phyloP scores from a whole-genome alignment of 768 basidiomycete genomes.

The Serendipita sp. region DNA sequence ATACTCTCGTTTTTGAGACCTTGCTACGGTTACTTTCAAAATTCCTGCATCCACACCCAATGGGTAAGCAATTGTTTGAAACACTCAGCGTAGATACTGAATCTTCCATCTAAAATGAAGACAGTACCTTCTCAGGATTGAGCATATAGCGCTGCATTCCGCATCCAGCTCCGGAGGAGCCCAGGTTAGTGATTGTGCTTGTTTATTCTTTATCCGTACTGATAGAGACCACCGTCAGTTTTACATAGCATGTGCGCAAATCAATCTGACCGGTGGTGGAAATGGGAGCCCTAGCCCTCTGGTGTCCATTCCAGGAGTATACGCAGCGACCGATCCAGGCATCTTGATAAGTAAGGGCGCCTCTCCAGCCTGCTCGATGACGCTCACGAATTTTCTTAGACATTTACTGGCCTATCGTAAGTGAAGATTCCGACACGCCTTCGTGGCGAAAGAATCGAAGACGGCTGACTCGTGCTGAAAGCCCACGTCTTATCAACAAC shows the following conservation, averaged over 20 bases:
- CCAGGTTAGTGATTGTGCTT: conserved; percentile 9
- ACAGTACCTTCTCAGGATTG: conserved; percentile 12
- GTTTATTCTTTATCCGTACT: neutral
- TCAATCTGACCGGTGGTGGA: neutral
- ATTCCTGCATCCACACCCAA: conserved; percentile 28
- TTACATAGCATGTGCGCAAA: conserved; percentile 1
- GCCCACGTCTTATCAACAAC: neutral
- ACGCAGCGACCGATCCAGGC: conserved; percentile 20
- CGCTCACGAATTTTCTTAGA: neutral
- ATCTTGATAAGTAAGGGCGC: conserved; percentile 18
- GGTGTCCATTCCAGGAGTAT: neutral
- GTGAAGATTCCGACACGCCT: neutral
- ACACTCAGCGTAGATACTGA: neutral
- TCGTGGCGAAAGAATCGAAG: too few relatives aligned
- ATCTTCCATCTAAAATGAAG: neutral
- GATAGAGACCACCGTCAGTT: conserved; percentile 24
- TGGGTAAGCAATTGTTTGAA: conserved; percentile 26
- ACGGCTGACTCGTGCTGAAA: neutral
- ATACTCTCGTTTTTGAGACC: conserved; percentile 11
- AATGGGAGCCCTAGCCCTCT: neutral
- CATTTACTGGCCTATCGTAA: conserved; percentile 1
- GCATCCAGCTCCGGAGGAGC: conserved; percentile 10
- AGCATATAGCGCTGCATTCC: conserved; percentile 13
- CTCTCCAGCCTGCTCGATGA: neutral
- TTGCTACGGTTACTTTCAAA: conserved; percentile 21